A percentile compares a stretch with the other conserved stretches of the same genome.
These are phyloP conservation scores for Penicillium sp. DNA, from an alignment of 2,329 filamentous ascomycete genomes.

Conservation along the genomic window DNA sequence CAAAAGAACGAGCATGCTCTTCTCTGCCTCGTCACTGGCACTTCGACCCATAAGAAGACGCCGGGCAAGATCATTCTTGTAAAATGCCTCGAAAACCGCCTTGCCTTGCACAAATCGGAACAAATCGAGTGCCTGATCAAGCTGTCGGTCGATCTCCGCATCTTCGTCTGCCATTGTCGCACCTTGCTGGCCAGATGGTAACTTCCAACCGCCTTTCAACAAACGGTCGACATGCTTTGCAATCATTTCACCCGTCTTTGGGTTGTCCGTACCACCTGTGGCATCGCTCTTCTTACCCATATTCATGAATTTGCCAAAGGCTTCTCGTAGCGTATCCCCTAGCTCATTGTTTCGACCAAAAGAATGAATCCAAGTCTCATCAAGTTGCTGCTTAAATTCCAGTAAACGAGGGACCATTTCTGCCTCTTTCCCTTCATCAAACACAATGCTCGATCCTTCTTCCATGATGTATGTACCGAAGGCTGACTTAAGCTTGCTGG, in stretches of 20 bases:
- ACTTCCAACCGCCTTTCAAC: conserved; percentile 81
- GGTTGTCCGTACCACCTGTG: conserved; percentile 79
- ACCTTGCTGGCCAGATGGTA: conserved; percentile 46
- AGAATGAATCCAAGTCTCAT: conserved; percentile 74
- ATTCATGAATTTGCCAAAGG: conserved; percentile 92
- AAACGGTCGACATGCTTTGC: conserved; percentile 94
- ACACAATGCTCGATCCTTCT: conserved; percentile 76
- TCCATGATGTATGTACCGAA: conserved; percentile 80
- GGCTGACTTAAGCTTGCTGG: conserved; percentile 69
- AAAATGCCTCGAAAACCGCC: conserved; percentile 97
- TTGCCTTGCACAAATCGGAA: conserved; percentile 98
- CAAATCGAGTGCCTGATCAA: conserved; percentile 90
- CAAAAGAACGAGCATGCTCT: conserved; percentile 90
- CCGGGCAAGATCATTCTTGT: conserved; percentile 94
- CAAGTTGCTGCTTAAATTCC: conserved; percentile 77
- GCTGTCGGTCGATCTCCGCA: conserved; percentile 84
- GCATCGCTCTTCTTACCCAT: conserved; percentile 72
- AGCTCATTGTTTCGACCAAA: conserved; percentile 80
- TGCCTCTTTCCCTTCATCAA: conserved; percentile 75
- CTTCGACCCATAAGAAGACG: conserved; percentile 89
- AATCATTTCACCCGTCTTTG: conserved; percentile 97
- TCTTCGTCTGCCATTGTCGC: conserved; percentile 81
- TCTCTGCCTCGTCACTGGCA: conserved; percentile 91
- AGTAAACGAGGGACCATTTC: conserved; percentile 87
- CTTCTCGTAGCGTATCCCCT: conserved; percentile 76